Base-by-base conservation (phyloP, 73 alveolate genomes). In the Effrenium voratum region DNA sequence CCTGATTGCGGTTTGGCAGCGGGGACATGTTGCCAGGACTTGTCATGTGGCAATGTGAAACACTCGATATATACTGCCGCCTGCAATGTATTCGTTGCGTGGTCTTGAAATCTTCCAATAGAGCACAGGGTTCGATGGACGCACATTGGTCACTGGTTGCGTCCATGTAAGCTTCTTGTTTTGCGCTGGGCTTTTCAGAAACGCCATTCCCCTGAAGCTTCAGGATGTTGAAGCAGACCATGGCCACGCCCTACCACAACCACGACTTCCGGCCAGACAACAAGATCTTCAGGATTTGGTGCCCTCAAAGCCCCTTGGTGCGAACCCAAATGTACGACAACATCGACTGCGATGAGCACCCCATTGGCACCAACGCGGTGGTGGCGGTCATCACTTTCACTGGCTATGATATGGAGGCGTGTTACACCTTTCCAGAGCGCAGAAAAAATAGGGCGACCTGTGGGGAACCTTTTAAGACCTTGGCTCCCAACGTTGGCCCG, bases 351-450 rank as follows among this genome's bases (percentile, higher is more conserved):
- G 99, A 99, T 45, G 99, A 99, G 91, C 99, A 99, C 98, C 99
- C 99, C 19, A 98, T 99, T 87, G 99, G 99, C 46, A 99, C 99
- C 38, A 99, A 99, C 99, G 99, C 99, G 52, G 99, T 99, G 44
- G 99, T 99, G 34, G 99, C 99, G 15, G 99, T 99, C 59, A 99
- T 99, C 76, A 99, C 99, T n/a, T 99, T 99, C 99, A 99, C 99
- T 46, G 99, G 99, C 79, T 30, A 70, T 28, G 0, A 26, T 30
- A 30, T 70, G 22, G 73, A 28, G 30, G 73, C 5, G 73, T 5
- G 15, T 59, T 59, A n/a, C 73, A 19, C 41, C 45, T 30, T 30
- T 30, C 36, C 82, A 30, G 22, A 15, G 82, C 5, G 45, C 32
- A 32, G 79, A 66, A 66, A 32, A 66, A 32, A 32, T 66, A 6